Percentiles rank a stretch among this genome's conserved stretches.
phyloP scores from a whole-genome alignment of 1,139 yeast species.

The Pichia sp. region DNA sequence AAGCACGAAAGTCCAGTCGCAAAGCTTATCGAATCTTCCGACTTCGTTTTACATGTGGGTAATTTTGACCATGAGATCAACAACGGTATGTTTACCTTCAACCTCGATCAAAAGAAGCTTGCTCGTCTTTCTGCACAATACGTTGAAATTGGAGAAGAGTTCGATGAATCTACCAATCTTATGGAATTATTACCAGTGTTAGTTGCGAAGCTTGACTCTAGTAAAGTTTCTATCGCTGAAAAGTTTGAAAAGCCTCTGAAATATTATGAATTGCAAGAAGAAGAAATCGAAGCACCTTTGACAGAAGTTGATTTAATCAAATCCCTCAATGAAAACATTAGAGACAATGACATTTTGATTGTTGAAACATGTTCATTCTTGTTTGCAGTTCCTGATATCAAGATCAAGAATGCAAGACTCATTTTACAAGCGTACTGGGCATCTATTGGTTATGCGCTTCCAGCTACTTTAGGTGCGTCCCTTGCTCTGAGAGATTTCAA shows the following conservation, averaged over 20 bases:
- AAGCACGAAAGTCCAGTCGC: slow-evolving; percentile 35
- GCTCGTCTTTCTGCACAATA: slow-evolving; percentile 29
- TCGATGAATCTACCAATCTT: slow-evolving; percentile 36
- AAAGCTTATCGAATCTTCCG: slow-evolving; percentile 34
- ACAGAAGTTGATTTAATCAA: slow-evolving; percentile 19
- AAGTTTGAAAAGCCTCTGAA: slow-evolving; percentile 5
- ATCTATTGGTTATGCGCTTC: slow-evolving; percentile 81
- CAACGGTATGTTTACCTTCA: slow-evolving; percentile 28
- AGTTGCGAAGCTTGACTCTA: slow-evolving; percentile 31
- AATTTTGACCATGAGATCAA: slow-evolving; percentile 45
- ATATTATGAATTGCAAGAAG: slow-evolving; percentile 5
- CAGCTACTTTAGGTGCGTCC: slow-evolving; percentile 76
- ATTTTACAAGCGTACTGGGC: slow-evolving; percentile 66
- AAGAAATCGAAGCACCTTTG: slow-evolving; percentile 10
- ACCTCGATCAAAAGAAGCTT: slow-evolving; percentile 10
- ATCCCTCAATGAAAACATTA: slow-evolving; percentile 30
- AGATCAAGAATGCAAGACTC: slow-evolving; percentile 30
- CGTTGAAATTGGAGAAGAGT: slow-evolving; percentile 33
- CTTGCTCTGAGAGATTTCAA: slow-evolving; percentile 57
- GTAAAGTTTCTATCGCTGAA: slow-evolving; percentile 25
- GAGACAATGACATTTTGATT: slow-evolving; percentile 57
- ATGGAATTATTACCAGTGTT: slow-evolving; percentile 39
- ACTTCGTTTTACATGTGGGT: slow-evolving; percentile 46
- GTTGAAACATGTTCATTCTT: slow-evolving; percentile 77
- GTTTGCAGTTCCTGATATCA: slow-evolving; percentile 56